A percentile compares a stretch with the other conserved stretches of the same genome.
Conservation (phyloP, 2,329 filamentous ascomycete species). For the Aureobasidium sp. region DNA sequence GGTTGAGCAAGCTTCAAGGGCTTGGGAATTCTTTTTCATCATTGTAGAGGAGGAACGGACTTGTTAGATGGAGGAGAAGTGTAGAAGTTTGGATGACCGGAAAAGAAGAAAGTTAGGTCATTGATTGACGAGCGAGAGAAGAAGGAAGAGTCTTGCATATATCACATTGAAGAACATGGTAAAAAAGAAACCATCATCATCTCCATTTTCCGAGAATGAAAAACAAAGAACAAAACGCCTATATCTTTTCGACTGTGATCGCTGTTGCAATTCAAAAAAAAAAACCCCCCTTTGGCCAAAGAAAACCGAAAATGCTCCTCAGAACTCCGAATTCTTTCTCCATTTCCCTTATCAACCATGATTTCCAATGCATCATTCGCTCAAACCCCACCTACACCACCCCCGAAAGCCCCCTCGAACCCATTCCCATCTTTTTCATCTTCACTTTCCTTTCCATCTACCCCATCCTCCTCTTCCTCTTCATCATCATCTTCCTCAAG, state of each 20-base stretch:
- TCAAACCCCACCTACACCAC: neutral
- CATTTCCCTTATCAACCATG: too few relatives aligned
- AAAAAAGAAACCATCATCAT: too few relatives aligned
- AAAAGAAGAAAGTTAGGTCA: neutral
- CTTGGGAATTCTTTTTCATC: slow-evolving; percentile 4
- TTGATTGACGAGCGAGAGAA: too few relatives aligned
- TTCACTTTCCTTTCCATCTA: neutral
- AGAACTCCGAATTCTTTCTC: too few relatives aligned
- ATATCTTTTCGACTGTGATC: too few relatives aligned
- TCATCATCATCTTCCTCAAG: slow-evolving; percentile 57
- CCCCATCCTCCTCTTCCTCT: neutral
- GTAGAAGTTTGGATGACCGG: neutral
- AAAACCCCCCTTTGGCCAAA: too few relatives aligned
- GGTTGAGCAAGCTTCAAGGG: slow-evolving; percentile 50
- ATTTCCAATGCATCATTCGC: neutral
- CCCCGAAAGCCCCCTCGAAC: neutral
- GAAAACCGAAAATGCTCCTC: too few relatives aligned
- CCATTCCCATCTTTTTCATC: neutral
- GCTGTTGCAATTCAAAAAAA: too few relatives aligned
- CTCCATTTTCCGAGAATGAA: too few relatives aligned
- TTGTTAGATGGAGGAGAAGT: neutral
- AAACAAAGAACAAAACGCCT: too few relatives aligned
- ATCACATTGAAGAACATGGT: too few relatives aligned
- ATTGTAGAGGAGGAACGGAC: neutral
- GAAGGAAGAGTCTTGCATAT: too few relatives aligned